Percentiles rank a stretch among this genome's conserved stretches.
Evolutionary conservation across 2,329 filamentous ascomycete genomes (phyloP).

Genomic region (Fusarium tjaetaba): DNA sequence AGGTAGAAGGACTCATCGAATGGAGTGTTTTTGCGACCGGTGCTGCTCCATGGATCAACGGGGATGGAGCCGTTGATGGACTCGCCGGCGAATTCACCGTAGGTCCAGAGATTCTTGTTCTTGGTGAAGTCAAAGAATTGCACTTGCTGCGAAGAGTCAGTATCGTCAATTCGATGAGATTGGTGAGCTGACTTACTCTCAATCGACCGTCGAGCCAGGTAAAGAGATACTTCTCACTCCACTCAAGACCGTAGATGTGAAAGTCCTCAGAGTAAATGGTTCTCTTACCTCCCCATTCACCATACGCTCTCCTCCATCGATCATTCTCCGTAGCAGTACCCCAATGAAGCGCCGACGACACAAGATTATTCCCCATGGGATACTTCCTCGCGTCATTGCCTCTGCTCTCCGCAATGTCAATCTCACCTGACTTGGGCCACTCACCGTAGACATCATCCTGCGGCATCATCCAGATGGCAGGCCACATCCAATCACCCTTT

Average conservation of each 20-base stretch:
- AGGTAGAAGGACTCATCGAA: conserved; percentile 62
- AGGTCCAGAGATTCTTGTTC: conserved; percentile 44
- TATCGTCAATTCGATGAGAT: accelerated
- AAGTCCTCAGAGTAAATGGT: conserved; percentile 52
- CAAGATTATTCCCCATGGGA: conserved; percentile 49
- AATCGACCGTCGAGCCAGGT: conserved; percentile 59
- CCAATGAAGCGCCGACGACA: conserved; percentile 58
- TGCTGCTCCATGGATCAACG: conserved; percentile 56
- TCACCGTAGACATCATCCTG: conserved; percentile 57
- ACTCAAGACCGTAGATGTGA: conserved; percentile 62
- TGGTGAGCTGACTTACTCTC: conserved; percentile 39
- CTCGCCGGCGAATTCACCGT: conserved; percentile 53
- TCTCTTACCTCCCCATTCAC: conserved; percentile 46
- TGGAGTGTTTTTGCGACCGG: conserved; percentile 53
- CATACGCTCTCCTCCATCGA: conserved; percentile 46
- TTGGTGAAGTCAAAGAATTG: conserved; percentile 48
- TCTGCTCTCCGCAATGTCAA: conserved; percentile 61
- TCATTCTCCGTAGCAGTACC: conserved; percentile 46
- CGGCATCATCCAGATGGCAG: conserved; percentile 58
- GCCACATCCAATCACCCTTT: conserved; percentile 66
- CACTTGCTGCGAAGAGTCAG: conserved; percentile 33
- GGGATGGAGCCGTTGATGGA: conserved; percentile 54
- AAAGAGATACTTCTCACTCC: conserved; percentile 61
- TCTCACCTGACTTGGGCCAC: conserved; percentile 64
- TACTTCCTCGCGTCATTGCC: conserved; percentile 55